Evolutionary conservation across 345 rosid species (phyloP), one percentile per base, ranked within the genome.

Genomic region (Brassica incana): DNA sequence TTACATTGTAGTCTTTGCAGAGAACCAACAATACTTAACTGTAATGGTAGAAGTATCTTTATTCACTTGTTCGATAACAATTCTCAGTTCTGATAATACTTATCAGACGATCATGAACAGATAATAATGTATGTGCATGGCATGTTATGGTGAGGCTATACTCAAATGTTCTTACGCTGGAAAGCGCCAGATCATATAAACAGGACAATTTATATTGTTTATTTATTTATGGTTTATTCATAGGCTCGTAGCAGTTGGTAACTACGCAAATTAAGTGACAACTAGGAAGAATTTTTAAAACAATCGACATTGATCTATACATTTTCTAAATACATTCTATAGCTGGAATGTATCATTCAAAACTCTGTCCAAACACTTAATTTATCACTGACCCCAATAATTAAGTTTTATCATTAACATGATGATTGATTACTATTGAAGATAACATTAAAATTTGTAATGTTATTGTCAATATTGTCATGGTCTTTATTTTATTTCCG

Each of bases 331-430:
- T n/a, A 52, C 23, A 8, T 38, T 38, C 45, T 38, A 54, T 36
- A 65, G 81, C 81, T 71, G 72, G 81, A 71, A 78, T 54, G 62
- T 38, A 27, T 33, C 67, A 72, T n/a, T 65, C 68, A 8, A 72
- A 78, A 72, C 68, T 45, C 77, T 78, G 68, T 78, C 73, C 61
- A 72, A 27, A 73, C 72, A 12, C 27, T 15, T 78, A 65, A 72
- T 38, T 29, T 56, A 54, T 65, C 6, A 65, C 43, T 16, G 54
- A 54, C 40, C 9, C n/a, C 35, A 78, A 67, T 66, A 58, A 72
- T 78, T 20, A 52, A 35, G 25, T 38, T 45, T 67, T 36, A 56
- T 71, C 18, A 71, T 8, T 27, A 65, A 63, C 43, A 67, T 73
- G 69, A 78, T 78, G 70, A 79, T 45, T 68, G 67, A 68, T 11